phyloP scores from a whole-genome alignment of 2,329 filamentous ascomycete species.

The Ceratocystis albifundus region DNA sequence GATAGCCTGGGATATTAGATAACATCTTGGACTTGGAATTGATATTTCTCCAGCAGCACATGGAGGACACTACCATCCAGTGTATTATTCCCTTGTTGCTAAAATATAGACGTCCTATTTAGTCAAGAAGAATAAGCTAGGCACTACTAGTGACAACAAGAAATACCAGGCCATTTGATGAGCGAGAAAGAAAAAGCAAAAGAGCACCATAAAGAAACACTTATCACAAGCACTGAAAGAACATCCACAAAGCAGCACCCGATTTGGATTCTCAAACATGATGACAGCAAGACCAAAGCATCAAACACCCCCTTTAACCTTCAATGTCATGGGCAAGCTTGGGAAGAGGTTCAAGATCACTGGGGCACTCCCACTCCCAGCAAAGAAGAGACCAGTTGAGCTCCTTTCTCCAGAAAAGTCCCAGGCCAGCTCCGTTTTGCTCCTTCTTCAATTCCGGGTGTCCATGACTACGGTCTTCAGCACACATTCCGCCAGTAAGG shows the following conservation, averaged over 20 bases:
- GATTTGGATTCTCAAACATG: not conserved
- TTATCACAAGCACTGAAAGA: too few relatives aligned
- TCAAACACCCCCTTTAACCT: constrained; percentile 25
- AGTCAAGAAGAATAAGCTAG: not conserved
- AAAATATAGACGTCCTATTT: not conserved
- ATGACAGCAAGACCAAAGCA: not conserved
- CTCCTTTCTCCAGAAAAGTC: constrained; percentile 61
- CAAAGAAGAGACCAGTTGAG: constrained; percentile 77
- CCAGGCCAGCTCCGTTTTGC: constrained; percentile 49
- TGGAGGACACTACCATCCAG: not conserved
- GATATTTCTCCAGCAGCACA: not conserved
- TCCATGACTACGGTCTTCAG: constrained; percentile 53
- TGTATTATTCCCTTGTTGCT: not conserved
- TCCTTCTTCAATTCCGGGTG: constrained; percentile 31
- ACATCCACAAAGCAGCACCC: not conserved
- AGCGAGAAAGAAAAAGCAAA: too few relatives aligned
- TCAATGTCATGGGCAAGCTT: constrained; percentile 19
- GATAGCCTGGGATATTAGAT: not conserved
- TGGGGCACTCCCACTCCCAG: constrained; percentile 58
- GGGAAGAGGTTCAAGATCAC: constrained; percentile 30
- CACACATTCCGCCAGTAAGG: constrained; percentile 68
- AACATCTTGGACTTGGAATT: not conserved
- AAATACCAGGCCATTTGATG: not conserved
- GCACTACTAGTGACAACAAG: not conserved
- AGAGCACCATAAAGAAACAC: not conserved